Conservation (phyloP, 768 basidiomycete genomes). For the Leccinum ochraceum region DNA sequence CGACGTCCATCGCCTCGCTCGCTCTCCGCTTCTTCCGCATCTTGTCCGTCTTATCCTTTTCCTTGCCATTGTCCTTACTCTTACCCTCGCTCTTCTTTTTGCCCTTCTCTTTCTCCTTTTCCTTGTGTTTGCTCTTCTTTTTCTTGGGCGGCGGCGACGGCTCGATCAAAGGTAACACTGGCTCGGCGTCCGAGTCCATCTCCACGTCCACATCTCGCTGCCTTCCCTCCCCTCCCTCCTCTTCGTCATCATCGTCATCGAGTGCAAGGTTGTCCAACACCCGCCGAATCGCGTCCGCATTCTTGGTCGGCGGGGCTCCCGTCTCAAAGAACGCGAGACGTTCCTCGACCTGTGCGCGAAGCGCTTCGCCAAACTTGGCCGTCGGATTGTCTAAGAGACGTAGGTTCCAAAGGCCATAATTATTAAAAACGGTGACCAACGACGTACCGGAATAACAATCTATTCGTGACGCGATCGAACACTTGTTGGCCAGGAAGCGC, state of each 20-base stretch:
- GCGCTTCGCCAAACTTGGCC: constrained; percentile 92
- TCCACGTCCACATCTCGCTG: constrained; percentile 38
- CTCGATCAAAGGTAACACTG: constrained; percentile 60
- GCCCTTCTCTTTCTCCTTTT: constrained; percentile 25
- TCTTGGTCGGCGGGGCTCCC: constrained; percentile 86
- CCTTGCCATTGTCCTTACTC: not conserved
- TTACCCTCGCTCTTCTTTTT: constrained; percentile 7
- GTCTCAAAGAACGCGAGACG: constrained; percentile 93
- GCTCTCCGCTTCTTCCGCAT: constrained; percentile 62
- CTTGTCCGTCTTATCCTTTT: constrained; percentile 1
- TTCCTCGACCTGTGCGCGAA: constrained; percentile 93
- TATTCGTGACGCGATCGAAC: constrained; percentile 94
- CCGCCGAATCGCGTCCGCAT: constrained; percentile 88
- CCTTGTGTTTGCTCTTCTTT: constrained; percentile 45
- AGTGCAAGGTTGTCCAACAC: constrained; percentile 78
- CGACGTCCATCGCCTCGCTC: constrained; percentile 66
- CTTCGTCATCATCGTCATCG: constrained; percentile 63
- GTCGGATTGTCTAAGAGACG: constrained; percentile 68
- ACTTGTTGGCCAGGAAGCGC: constrained; percentile 98
- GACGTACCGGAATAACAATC: constrained; percentile 86
- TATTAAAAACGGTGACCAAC: not conserved
- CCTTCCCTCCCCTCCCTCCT: constrained; percentile 42
- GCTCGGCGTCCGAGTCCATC: constrained; percentile 41
- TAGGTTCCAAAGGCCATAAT: not conserved
- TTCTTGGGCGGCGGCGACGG: constrained; percentile 59